Evolutionary conservation across 192 early-diverging fungal genomes (phyloP).

Genomic region (Kappamyces sp.): DNA sequence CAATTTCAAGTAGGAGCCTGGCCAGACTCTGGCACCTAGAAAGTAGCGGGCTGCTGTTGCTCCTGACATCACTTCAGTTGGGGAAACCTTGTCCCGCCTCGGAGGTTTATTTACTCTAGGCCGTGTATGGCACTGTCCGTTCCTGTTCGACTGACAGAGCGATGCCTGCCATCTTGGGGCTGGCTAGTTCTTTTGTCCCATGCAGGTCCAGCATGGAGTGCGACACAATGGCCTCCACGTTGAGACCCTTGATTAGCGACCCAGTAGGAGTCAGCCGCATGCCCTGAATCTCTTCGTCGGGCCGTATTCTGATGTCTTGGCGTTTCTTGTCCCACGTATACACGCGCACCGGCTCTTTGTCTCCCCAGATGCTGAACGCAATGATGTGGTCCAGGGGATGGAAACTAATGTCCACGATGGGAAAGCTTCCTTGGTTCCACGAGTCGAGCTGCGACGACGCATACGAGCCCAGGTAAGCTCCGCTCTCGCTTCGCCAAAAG

Average conservation of each 20-base stretch:
- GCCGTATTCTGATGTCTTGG: not conserved
- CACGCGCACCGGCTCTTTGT: constrained; percentile 17
- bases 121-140: too few species aligned
- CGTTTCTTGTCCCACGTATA: constrained; percentile 27
- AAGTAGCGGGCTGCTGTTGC: constrained; percentile 33
- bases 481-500: constrained; percentile 39
- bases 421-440: constrained; percentile 4
- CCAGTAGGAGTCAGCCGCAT: not conserved
- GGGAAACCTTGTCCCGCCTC: too few species aligned
- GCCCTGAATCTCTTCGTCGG: not conserved
- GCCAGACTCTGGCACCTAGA: constrained; percentile 45
- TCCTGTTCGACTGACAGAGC: too few species aligned
- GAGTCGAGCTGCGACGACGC: not conserved
- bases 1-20: constrained; percentile 40
- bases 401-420: constrained; percentile 28
- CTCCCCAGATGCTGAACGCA: constrained; percentile 24
- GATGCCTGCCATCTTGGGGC: too few species aligned
- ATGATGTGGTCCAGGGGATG: constrained; percentile 36
- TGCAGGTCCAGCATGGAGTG: constrained; percentile 2
- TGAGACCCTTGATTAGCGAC: constrained; percentile 2
- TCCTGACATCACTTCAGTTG: too few species aligned
- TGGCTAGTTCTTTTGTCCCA: too few species aligned
- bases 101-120: too few species aligned
- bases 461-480: constrained; percentile 11
- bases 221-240: constrained; percentile 10